A percentile compares a stretch with the other conserved stretches of the same genome.
phyloP scores from a whole-genome alignment of 495 filamentous ascomycete genomes.

The Ramalina intermedia region DNA sequence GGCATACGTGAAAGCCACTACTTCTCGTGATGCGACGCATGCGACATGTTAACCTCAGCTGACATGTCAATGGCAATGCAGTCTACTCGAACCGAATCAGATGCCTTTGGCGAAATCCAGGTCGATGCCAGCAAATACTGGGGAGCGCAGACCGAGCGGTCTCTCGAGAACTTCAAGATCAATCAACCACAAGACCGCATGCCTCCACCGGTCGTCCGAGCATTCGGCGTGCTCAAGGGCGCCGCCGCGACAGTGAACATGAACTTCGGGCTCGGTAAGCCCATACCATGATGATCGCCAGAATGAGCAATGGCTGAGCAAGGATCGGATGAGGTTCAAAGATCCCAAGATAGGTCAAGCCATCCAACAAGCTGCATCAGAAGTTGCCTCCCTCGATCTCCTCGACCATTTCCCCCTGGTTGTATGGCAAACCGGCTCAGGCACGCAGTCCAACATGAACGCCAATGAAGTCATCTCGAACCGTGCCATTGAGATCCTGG shows the following conservation, averaged over 20 bases:
- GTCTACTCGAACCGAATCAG: conserved; percentile 59
- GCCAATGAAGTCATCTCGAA: conserved; percentile 99
- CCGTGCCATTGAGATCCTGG: conserved; percentile 94
- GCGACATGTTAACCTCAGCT: no score
- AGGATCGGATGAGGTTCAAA: conserved; percentile 11
- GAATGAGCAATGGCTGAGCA: conserved; percentile 5
- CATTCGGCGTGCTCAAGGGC: conserved; percentile 95
- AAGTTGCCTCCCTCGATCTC: conserved; percentile 88
- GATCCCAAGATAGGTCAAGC: conserved; percentile 86
- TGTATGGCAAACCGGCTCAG: conserved; percentile 97
- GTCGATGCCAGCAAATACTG: conserved; percentile 93
- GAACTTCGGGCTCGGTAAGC: conserved; percentile 82
- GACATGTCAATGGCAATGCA: background rate
- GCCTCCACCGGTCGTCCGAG: conserved; percentile 80
- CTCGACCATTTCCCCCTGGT: conserved; percentile 97
- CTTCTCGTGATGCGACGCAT: no score
- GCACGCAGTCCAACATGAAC: conserved; percentile 99
- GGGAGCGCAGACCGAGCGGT: conserved; percentile 97
- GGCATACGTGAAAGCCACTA: no score
- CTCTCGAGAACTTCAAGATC: conserved; percentile 94
- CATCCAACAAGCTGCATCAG: conserved; percentile 83
- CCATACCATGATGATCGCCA: background rate
- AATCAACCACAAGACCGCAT: conserved; percentile 98
- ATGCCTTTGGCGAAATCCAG: conserved; percentile 94
- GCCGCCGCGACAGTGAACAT: conserved; percentile 94